Evolutionary conservation across 208 protist species (phyloP), one percentile per base, ranked within the genome.

Genomic region (Acanthamoeba sp.): DNA sequence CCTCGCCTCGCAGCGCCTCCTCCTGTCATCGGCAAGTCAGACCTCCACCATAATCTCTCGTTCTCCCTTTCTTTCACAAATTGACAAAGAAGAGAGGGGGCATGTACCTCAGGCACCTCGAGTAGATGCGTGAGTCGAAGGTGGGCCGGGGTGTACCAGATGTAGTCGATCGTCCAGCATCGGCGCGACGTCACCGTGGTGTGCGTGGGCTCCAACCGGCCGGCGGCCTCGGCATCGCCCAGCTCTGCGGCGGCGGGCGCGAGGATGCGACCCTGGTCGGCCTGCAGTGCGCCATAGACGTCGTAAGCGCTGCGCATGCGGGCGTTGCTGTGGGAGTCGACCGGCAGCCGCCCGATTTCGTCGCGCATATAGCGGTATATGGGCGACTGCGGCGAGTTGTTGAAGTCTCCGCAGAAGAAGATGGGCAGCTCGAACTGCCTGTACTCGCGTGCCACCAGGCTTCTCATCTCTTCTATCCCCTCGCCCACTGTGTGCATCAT

Each of bases 261-360:
- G 29, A 66, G 27, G 29, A 66, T 66, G n/a, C n/a, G 59, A 14
- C 34, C 34, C 69, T 78, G 69, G 36, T 78, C 69, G 34, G 16
- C 7, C 10, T 78, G 36, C 34, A 78, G 69, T 7, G 36, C 2
- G 36, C 69, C 69, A 36, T 78, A 78, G 69, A 78, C 34, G 34
- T 78, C 69, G 34, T 48, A 78, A 20, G 69, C 69, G 69, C 69
- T 78, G n/a, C 69, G 69, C 69, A 78, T 78, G 36, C 69, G 69
- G 59, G 59, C 34, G 59, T 14, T n/a, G 29, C 59, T 66, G 59
- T 22, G 69, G 34, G 69, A 7, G 69, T 45, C 69, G 36, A 45
- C 36, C 29, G 27, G 59, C 29, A 66, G 5, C n/a, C n/a, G n/a
- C 0, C 34, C 34, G 20, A 78, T 78, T 36, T 78, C 69, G 16